Base-by-base conservation (phyloP, 2,329 filamentous ascomycete species). In the Colletotrichum caudatum region DNA sequence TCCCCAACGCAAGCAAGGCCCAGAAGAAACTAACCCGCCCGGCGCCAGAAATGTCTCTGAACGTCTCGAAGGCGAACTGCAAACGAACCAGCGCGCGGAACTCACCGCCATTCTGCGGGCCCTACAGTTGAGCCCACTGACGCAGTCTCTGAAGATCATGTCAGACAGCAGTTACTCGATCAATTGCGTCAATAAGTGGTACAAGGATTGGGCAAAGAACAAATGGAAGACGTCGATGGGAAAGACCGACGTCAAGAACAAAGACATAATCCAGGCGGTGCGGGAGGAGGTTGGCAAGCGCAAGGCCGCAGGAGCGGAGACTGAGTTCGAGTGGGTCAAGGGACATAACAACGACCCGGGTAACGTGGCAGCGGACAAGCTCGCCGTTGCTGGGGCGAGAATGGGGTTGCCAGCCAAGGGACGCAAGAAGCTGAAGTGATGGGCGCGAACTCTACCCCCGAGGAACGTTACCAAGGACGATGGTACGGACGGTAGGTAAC, bases 51-150 rank as follows among this genome's bases (percentile, higher is more conserved):
- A 91, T 78, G 79, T 97, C 33, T 93, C 93, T 16, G 94, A 97
- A 81, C 90, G 91, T 5, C 88, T 98, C 2, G 82, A 86, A 63
- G 94, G 94, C 62, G 84, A 87, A 20, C 85, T 87, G 12, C 96
- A 98, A 82, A 98, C 96, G 0, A 99, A 99, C 79, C 94, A 98
- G 80, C 93, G 96, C 3, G 96, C 95, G n/a, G 96, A 99, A 83
- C 85, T 99, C 70, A 95, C 93, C 33, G 96, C 94, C 9, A 92
- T 98, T 74, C 85, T 93, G 39, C 92, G 95, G 69, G 95, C 95
- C 0, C 86, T 98, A 29, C 90, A 98, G 77, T 88, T 92, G 57
- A 90, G 91, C 2, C 91, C 93, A 0, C 82, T 88, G 20, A 86
- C 91, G 69, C 87, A 92, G 69, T 85, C 90, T 71, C 88, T 97